Conservation (phyloP, 1,284 basidiomycete genomes). For the Cutaneotrichosporon curvatum region DNA sequence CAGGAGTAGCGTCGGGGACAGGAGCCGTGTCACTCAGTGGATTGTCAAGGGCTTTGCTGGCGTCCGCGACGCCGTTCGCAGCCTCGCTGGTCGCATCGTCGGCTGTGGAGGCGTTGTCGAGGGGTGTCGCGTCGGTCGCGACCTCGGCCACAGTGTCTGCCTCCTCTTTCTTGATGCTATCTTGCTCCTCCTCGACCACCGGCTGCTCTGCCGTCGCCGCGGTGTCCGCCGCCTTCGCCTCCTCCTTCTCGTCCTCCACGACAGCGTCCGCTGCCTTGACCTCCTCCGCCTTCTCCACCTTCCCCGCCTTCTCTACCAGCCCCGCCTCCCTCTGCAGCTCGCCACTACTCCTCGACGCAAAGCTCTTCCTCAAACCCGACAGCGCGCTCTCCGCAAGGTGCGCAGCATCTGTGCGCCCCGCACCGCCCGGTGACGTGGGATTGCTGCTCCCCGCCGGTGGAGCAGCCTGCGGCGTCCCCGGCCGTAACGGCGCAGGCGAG, state of each 20-base stretch:
- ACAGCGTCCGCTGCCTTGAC: background rate
- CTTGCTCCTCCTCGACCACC: background rate
- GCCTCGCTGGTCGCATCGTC: too few species aligned
- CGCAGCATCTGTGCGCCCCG: constrained; percentile 1
- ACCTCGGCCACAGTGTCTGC: background rate
- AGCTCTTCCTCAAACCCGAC: constrained; percentile 28
- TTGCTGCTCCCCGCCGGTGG: background rate
- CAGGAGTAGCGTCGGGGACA: too few species aligned
- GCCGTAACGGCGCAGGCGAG: background rate
- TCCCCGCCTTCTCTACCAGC: background rate
- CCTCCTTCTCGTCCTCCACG: background rate
- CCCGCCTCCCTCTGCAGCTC: constrained; percentile 1
- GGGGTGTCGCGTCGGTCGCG: too few species aligned
- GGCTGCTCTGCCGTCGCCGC: background rate
- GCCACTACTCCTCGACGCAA: constrained; percentile 16
- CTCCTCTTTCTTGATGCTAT: too few species aligned
- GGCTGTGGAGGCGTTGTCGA: too few species aligned
- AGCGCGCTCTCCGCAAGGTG: constrained; percentile 37
- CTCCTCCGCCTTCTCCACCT: background rate
- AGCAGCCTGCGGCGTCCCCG: constrained; percentile 1
- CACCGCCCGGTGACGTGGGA: background rate
- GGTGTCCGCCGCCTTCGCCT: background rate
- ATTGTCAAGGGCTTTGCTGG: too few species aligned
- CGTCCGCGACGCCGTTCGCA: too few species aligned
- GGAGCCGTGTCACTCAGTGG: too few species aligned